Evolutionary conservation across 1,284 basidiomycete species (phyloP), one percentile per base, ranked within the genome.

Genomic region (Rhizopogon parksii): DNA sequence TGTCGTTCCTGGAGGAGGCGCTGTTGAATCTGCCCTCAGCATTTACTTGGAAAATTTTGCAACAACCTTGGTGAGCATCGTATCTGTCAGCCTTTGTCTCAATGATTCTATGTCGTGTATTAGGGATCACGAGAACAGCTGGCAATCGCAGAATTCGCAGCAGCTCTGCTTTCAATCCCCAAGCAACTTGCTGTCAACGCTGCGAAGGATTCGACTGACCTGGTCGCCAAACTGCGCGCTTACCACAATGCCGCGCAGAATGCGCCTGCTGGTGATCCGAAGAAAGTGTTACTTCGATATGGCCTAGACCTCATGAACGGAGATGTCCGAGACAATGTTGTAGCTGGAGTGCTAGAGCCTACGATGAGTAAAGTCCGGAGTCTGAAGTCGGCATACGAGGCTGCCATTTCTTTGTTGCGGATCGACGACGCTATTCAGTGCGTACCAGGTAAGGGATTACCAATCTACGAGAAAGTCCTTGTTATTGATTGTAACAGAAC

Each of bases 41-140:
- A 96, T 99, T 67, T 99, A 99, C 71, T 75, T 99, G 51, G 96
- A 99, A 70, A 99, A 98, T 74, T 99, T 98, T 76, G 96, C 96
- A 1, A 97, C 93, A 6, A 99, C 95, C 17, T 74, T 96, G 64
- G 92, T 94, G 65, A 67, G 84, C 74, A 27, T 38, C 39, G 17
- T 34, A 21, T 50, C 27, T 21, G 21, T 50, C 21, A 40, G 36
- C 49, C 11, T 30, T 0, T 6, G 14, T 27, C 17, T 17, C n/a
- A 14, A 12, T 14, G 12, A 14, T 8, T n/a, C 43, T 42, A 53
- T 61, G 37, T 11, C 49, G 51, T 9, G 52, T 56, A 56, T 54
- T 46, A 95, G 91, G 95, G 95, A 40, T 98, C 95, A 30, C 80
- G 96, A 61, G 96, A 99, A 73, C 96, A 99, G 71, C 78, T 99